phyloP scores from a whole-genome alignment of 1,284 basidiomycete species.

The Sporisorium sorghi region DNA sequence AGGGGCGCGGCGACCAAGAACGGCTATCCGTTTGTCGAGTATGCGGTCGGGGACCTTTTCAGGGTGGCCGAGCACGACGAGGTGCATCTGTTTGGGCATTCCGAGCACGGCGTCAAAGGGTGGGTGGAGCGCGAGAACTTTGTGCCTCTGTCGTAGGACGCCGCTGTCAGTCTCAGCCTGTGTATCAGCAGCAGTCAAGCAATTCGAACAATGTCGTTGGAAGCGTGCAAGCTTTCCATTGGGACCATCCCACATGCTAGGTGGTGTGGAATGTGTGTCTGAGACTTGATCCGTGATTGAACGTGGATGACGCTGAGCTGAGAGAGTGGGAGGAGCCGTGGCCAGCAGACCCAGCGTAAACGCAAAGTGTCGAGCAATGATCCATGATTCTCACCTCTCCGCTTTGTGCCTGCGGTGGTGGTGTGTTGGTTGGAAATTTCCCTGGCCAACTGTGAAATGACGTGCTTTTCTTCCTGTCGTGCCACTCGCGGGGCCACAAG shows the following conservation, averaged over 20 bases:
- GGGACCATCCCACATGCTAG: too few species aligned
- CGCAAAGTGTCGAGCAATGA: too few species aligned
- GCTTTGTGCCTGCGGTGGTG: too few species aligned
- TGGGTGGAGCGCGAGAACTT: slow-evolving; percentile 54
- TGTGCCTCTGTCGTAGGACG: slow-evolving; percentile 27
- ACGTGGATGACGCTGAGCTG: too few species aligned
- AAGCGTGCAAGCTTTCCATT: too few species aligned
- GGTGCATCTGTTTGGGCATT: slow-evolving; percentile 36
- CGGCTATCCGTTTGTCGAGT: slow-evolving; percentile 48
- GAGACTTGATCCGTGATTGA: too few species aligned
- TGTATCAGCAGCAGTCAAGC: too few species aligned
- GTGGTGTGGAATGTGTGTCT: too few species aligned
- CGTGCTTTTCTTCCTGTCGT: slow-evolving; percentile 7
- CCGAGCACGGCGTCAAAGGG: slow-evolving; percentile 41
- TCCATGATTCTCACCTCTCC: too few species aligned
- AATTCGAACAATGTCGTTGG: neutral
- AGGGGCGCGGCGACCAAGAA: slow-evolving; percentile 11
- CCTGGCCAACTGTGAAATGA: slow-evolving; percentile 6
- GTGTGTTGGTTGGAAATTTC: neutral
- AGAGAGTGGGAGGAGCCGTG: too few species aligned
- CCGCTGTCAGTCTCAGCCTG: neutral
- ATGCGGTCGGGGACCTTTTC: slow-evolving; percentile 50
- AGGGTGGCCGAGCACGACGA: slow-evolving; percentile 37
- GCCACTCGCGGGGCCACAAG: neutral
- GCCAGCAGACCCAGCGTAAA: too few species aligned